A percentile compares a stretch with the other conserved stretches of the same genome.
Evolutionary conservation across 768 basidiomycete species (phyloP).

Genomic region (Amanita pseudoporphyria): DNA sequence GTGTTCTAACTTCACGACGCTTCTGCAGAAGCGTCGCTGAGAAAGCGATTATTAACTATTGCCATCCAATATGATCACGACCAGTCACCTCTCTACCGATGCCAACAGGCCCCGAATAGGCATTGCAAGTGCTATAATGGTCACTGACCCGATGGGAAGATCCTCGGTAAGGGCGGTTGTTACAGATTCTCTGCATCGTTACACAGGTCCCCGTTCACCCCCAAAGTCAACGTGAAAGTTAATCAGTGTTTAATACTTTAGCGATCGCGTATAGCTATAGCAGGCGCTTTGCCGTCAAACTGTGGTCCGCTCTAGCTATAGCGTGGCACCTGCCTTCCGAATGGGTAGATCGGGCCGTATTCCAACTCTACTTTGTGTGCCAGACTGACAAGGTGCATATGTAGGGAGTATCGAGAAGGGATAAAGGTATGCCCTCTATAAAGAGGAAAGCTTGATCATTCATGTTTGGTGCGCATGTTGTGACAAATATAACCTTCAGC

Average conservation of each 20-base stretch:
- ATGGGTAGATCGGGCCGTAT: constrained; percentile 1
- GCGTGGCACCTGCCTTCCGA: background rate
- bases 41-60: too few species aligned
- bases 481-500: background rate
- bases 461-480: background rate
- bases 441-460: background rate
- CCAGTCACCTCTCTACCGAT: too few species aligned
- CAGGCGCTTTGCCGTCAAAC: background rate
- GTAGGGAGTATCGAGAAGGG: background rate
- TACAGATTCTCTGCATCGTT: background rate
- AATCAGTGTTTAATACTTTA: background rate
- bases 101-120: too few species aligned
- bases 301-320: background rate
- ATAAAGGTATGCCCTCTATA: too few species aligned
- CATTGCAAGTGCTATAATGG: too few species aligned
- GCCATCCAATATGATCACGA: too few species aligned
- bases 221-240: background rate
- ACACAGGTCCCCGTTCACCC: background rate
- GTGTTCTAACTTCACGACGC: too few species aligned
- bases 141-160: too few species aligned
- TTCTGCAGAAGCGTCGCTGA: too few species aligned
- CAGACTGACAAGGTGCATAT: background rate
- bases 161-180: background rate
- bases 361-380: background rate
- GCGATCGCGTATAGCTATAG: background rate